Base-by-base conservation (phyloP, 2,329 filamentous ascomycete genomes). In the Monosporascus sp. region DNA sequence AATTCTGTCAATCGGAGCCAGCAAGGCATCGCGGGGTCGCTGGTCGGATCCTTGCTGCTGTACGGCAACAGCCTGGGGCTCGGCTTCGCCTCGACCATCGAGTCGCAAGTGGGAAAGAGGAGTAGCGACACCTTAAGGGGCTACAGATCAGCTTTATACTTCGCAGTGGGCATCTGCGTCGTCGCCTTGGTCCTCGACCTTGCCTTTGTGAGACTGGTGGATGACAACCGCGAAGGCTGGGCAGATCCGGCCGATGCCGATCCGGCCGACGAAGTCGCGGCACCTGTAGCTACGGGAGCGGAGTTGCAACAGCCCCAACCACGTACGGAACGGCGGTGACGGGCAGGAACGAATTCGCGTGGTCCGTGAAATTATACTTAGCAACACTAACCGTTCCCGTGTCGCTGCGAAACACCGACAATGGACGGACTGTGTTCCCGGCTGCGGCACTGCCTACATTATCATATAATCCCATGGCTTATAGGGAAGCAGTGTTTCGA, bases 1-100 rank as follows among this genome's bases (percentile, higher is more conserved):
- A 80, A 81, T 52, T 73, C 71, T 1, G 78, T 82, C 31, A 68
- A 61, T 3, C 67, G 71, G 3, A 69, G 71, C 5, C 70, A 82
- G 22, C 78, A 82, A 49, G 79, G 80, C 0, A 69, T 81, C 3
- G 79, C 78, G 0, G 76, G 72, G 0, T 76, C 72, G 16, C 63
- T 83, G 2, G 72, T 82, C 7, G 77, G 78, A 1, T 74, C 72
- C 0, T 55, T 78, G 14, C 66, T 73, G 49, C 63, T 72, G 16
- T 78, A 77, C 53, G 73, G 71, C 0, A 70, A 70, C 34, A 73
- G 70, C 53, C 61, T 72, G 3, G 74, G 74, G 0, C 49, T 78
- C 3, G 74, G 74, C 0, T 73, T 78, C 52, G 74, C 75, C 3
- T 73, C 72, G 1, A 75, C 72, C 0, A 66, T 62, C 9, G 61